Conservation (phyloP, 2,329 filamentous ascomycete genomes). For the Ascosphaera apis region DNA sequence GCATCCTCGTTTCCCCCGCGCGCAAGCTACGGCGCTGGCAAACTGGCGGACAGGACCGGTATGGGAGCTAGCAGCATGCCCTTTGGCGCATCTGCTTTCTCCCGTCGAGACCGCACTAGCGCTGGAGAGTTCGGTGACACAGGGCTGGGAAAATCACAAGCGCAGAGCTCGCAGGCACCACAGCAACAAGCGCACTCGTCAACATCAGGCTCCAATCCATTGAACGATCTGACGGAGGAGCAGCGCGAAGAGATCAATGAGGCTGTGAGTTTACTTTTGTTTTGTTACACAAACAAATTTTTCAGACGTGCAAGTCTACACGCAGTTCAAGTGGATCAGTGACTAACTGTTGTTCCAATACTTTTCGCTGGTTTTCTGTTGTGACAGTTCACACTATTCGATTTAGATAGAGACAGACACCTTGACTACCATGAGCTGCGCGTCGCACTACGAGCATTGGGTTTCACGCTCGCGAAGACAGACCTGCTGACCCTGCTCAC, state of each 20-base stretch:
- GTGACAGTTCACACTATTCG: slow-evolving; percentile 74
- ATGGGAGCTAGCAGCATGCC: slow-evolving; percentile 16
- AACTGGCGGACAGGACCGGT: slow-evolving; percentile 26
- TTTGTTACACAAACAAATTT: too few relatives aligned
- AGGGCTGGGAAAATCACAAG: slow-evolving; percentile 10
- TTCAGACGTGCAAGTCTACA: too few relatives aligned
- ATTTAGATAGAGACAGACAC: slow-evolving; percentile 80
- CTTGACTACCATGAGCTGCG: slow-evolving; percentile 98
- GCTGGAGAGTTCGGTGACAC: slow-evolving; percentile 1
- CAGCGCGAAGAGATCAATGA: slow-evolving; percentile 85
- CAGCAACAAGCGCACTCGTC: slow-evolving; percentile 15
- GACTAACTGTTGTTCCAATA: neutral
- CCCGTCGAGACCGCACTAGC: slow-evolving; percentile 11
- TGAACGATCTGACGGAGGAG: slow-evolving; percentile 51
- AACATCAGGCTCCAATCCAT: slow-evolving; percentile 14
- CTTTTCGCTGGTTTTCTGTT: neutral
- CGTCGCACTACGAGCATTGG: slow-evolving; percentile 83
- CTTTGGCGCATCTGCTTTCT: slow-evolving; percentile 22
- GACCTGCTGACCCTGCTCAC: slow-evolving; percentile 66
- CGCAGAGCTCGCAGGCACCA: slow-evolving; percentile 11
- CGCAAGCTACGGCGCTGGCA: slow-evolving; percentile 29
- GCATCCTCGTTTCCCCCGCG: slow-evolving; percentile 31
- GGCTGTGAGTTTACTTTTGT: slow-evolving; percentile 60
- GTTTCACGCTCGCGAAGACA: slow-evolving; percentile 71
- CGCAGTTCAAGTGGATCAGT: too few relatives aligned